These are phyloP conservation scores for Phytophthora fragariaefolia DNA, from an alignment of 352 stramenopile genomes.

Conservation along the genomic window DNA sequence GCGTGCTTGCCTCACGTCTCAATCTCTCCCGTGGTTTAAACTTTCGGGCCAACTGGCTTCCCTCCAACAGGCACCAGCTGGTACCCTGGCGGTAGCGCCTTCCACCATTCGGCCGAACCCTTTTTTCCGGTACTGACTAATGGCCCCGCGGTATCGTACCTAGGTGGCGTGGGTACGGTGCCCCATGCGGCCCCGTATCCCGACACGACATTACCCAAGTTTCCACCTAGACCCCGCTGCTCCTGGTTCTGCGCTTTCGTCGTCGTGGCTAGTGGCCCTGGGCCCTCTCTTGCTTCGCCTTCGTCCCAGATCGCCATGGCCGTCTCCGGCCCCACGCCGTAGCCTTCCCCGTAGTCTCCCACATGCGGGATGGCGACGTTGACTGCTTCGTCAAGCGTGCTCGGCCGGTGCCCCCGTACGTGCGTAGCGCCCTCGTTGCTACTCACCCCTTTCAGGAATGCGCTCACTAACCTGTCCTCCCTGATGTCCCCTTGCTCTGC, in stretches of 20 bases:
- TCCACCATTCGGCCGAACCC: neutral
- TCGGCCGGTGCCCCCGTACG: neutral
- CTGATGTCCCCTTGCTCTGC: neutral
- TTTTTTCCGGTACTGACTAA: neutral
- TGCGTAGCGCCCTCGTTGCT: neutral
- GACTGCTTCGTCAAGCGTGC: neutral
- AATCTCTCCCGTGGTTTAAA: too few species aligned
- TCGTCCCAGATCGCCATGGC: neutral
- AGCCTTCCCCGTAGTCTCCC: slow-evolving; percentile 2
- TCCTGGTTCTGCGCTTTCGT: neutral
- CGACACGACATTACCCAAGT: neutral
- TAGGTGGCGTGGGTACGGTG: neutral
- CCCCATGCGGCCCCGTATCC: neutral
- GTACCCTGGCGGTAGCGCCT: neutral
- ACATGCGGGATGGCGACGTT: neutral
- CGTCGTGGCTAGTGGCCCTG: neutral
- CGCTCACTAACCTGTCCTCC: neutral
- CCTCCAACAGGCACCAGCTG: neutral
- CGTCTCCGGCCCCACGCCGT: neutral
- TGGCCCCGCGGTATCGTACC: neutral
- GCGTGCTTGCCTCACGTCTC: neutral
- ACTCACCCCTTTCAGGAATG: neutral
- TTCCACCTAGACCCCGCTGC: neutral
- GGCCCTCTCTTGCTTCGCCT: neutral
- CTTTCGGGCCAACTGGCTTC: neutral